phyloP scores from a whole-genome alignment of 192 early-diverging fungal species.

The Obelidium mucronatum region DNA sequence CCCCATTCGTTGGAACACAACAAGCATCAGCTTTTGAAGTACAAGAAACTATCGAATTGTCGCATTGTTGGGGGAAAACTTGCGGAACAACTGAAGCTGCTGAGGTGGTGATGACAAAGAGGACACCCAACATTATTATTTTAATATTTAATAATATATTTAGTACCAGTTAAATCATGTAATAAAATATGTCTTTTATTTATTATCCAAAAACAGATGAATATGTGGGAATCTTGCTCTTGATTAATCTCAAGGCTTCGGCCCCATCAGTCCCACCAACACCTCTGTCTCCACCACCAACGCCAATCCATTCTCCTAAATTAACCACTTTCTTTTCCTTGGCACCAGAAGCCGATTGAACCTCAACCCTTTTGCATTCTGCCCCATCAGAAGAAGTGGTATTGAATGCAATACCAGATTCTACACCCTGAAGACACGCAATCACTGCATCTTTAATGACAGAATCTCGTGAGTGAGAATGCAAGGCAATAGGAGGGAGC shows the following conservation, averaged over 20 bases:
- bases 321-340: slow-evolving; percentile 10
- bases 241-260: slow-evolving; percentile 36
- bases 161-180: no score
- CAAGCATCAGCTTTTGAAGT: not conserved
- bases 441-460: slow-evolving; percentile 35
- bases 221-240: slow-evolving; percentile 44
- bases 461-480: slow-evolving; percentile 25
- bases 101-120: no score
- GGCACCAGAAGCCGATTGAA: not conserved
- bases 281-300: slow-evolving; percentile 31
- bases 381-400: not conserved
- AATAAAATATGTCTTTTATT: not conserved
- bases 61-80: no score
- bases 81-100: no score
- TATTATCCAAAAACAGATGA: slow-evolving; percentile 34
- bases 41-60: not conserved
- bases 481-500: slow-evolving; percentile 42
- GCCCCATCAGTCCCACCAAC: slow-evolving; percentile 23
- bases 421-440: slow-evolving; percentile 32
- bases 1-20: slow-evolving; percentile 38
- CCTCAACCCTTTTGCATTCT: slow-evolving; percentile 2
- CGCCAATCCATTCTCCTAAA: slow-evolving; percentile 36
- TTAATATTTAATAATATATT: no score
- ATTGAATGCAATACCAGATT: slow-evolving; percentile 25
- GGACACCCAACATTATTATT: no score